Evolutionary conservation across 2,329 filamentous ascomycete species (phyloP), one percentile per base, ranked within the genome.

Genomic region (Talaromyces islandicus): DNA sequence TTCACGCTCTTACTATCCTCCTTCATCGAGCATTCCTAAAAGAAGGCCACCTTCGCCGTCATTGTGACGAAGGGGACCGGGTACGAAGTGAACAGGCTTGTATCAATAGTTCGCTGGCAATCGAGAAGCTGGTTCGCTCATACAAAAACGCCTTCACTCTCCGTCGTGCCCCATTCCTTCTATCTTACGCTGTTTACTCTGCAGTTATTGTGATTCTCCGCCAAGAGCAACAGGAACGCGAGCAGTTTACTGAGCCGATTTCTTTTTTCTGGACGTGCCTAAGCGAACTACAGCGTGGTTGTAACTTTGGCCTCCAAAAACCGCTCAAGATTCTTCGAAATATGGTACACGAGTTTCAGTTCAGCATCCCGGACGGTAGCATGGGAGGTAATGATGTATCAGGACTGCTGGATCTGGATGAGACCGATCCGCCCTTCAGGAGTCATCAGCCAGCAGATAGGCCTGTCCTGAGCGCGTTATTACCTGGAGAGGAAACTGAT

Each of bases 191-290:
- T 0, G 50, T 58, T 11, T 67, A 64, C 41, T 64, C 55, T n/a
- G 65, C 64, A n/a, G 62, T 63, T 9, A 59, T 64, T n/a, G 61
- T 66, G 7, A 63, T 62, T 5, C 43, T 64, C 11, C 64, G 58
- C 5, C 64, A 65, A 11, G 48, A 54, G 2, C 32, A 58, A 46
- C 64, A 65, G 24, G 61, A 64, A 21, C 29, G 60, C 12, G 56
- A 48, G 2, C 59, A 64, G 17, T 64, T 55, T 24, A 62, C 58
- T 1, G 70, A 75, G n/a, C 64, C 65, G 12, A 75, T 76, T 14
- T 69, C 66, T 7, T 76, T 75, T 62, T 75, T 76, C 64, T 76
- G 72, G 72, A 71, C 66, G 14, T 72, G 69, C 30, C 68, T 76
- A 38, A 70, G 67, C 30, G 73, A 75, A 29, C 60, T 75, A 9